A percentile compares a stretch with the other conserved stretches of the same genome.
Evolutionary conservation across 2,329 filamentous ascomycete genomes (phyloP).

Genomic region (Stemphylium beticola): DNA sequence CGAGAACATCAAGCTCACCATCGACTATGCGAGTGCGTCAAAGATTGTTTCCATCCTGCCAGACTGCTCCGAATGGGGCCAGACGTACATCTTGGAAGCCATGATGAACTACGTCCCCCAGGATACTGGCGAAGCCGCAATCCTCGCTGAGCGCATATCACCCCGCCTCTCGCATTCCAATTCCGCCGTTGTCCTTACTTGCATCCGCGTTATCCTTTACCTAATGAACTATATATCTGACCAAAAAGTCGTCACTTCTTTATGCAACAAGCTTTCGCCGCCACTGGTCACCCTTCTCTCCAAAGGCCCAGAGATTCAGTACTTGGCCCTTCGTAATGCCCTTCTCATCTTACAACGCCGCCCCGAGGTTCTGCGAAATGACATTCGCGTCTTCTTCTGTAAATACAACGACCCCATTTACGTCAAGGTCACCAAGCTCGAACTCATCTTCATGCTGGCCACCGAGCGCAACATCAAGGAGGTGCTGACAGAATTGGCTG

Average conservation of each 20-base stretch:
- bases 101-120: constrained; percentile 98
- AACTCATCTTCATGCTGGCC: constrained; percentile 98
- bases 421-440: constrained; percentile 98
- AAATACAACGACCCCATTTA: constrained; percentile 99
- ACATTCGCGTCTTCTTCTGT: constrained; percentile 99
- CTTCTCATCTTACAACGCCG: constrained; percentile 90
- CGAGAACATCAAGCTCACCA: constrained; percentile 96
- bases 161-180: constrained; percentile 97
- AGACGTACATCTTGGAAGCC: constrained; percentile 97
- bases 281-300: constrained; percentile 92
- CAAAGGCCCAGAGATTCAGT: constrained; percentile 98
- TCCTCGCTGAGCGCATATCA: constrained; percentile 91
- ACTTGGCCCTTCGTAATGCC: constrained; percentile 90
- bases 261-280: constrained; percentile 93
- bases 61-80: constrained; percentile 98
- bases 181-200: constrained; percentile 93
- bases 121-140: constrained; percentile 82
- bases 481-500: constrained; percentile 89
- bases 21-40: constrained; percentile 95
- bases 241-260: constrained; percentile 81
- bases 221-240: constrained; percentile 98
- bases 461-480: constrained; percentile 95
- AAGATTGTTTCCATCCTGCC: constrained; percentile 97
- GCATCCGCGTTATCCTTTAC: constrained; percentile 94
- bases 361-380: constrained; percentile 91